Base-by-base conservation (phyloP, 257 asterid species). In the Oldenlandia corymbosa region DNA sequence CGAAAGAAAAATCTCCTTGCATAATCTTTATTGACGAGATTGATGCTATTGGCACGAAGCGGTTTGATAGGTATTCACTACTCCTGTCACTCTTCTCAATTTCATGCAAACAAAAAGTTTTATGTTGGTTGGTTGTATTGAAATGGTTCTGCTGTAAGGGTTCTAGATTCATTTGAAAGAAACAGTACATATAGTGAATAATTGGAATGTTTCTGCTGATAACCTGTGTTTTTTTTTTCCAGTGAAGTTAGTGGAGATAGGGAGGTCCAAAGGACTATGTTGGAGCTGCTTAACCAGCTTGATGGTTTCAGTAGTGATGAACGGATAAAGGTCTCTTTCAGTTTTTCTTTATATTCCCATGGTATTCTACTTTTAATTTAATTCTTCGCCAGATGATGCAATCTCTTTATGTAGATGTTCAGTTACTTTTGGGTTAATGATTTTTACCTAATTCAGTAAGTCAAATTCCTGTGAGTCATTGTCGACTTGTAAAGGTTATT, bases 281-380 rank as follows among this genome's bases (percentile, higher is more conserved):
- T 90, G 41, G 97, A 90, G 47, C 69, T 90, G 82, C 96, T 90
- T 58, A 91, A 91, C 74, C 97, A 88, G 76, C 95, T 91, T 47
- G 98, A 91, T 74, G 98, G 96, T 62, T 91, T 91, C 67, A 86
- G 96, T 84, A 91, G 96, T 5, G 96, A 91, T 76, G 97, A 91
- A 11, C 67, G 91, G 23, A 91, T 91, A 31, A 91, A 91, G 95
- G 97, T 87, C 23, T 16, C 14, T 39, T 69, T 32, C 1, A 20
- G 54, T 41, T 42, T 11, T 18, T 0, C 23, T 57, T 36, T 42
- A 6, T n/a, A 37, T 39, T 43, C 36, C 7, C 41, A 21, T 42
- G 42, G 48, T 45, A 23, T 47, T 30, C 30, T 47, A 21, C 17
- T 28, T 1, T 52, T 31, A 20, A 2, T 17, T 9, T 23, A 1